Conservation (phyloP, 192 early-diverging fungal species). For the Lunasporangiospora selenospora region DNA sequence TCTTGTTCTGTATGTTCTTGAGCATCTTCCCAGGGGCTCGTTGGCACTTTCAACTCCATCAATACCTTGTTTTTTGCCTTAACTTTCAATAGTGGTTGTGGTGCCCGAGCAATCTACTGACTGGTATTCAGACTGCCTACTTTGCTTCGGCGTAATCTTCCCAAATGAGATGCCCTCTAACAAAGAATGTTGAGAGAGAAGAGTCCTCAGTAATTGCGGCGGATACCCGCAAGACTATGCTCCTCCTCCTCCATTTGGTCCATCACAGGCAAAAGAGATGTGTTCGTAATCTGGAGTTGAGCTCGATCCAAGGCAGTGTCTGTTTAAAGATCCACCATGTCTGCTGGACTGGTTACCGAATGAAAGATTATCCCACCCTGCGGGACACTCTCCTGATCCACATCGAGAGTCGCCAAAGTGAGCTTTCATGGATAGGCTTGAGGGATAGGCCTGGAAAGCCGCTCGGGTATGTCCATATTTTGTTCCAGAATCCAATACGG, state of each 20-base stretch:
- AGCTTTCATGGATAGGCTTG: conserved; percentile 8
- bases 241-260: too few relatives aligned
- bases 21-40: neutral
- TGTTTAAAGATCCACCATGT: conserved; percentile 32
- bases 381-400: conserved; percentile 4
- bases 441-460: conserved; percentile 14
- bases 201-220: too few relatives aligned
- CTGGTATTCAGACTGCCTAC: neutral
- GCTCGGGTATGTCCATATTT: conserved; percentile 21
- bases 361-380: conserved; percentile 5
- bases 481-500: conserved; percentile 31
- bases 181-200: conserved; percentile 13
- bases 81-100: neutral
- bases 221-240: too few relatives aligned
- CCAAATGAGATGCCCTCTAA: too few relatives aligned
- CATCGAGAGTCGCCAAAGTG: conserved; percentile 7
- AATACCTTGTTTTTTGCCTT: neutral
- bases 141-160: neutral
- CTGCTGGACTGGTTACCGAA: conserved; percentile 12
- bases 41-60: neutral
- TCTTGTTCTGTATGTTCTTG: neutral
- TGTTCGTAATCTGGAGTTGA: too few relatives aligned
- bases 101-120: neutral
- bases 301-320: too few relatives aligned
- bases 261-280: too few relatives aligned